Conservation (phyloP, 768 basidiomycete genomes). For the Hericium erinaceus region DNA sequence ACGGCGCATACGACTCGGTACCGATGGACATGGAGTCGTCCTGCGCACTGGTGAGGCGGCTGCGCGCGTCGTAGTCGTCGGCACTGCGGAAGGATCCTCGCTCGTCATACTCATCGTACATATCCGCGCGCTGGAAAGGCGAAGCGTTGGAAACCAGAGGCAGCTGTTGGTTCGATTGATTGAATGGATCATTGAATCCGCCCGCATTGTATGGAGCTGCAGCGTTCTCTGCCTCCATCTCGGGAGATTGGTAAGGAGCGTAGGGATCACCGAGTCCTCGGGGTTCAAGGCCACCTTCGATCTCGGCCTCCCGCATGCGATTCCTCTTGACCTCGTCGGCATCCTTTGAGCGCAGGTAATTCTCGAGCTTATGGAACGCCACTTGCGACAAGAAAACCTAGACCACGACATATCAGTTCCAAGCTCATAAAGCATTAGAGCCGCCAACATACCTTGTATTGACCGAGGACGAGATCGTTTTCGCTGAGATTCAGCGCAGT, state of each 20-base stretch:
- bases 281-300: conserved; percentile 56
- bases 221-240: conserved; percentile 30
- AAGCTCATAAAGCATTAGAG: not conserved
- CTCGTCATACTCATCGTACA: conserved; percentile 75
- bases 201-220: conserved; percentile 27
- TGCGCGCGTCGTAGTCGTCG: conserved; percentile 79
- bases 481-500: conserved; percentile 51
- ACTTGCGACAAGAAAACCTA: conserved; percentile 84
- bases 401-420: conserved; percentile 1
- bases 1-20: conserved; percentile 89
- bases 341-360: conserved; percentile 74
- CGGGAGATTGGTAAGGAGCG: conserved; percentile 61
- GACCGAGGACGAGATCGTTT: conserved; percentile 70
- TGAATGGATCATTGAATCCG: conserved; percentile 42
- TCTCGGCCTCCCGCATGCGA: conserved; percentile 65
- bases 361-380: conserved; percentile 85
- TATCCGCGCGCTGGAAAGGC: conserved; percentile 67
- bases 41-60: conserved; percentile 65
- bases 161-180: conserved; percentile 57
- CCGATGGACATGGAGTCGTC: conserved; percentile 78
- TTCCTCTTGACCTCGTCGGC: conserved; percentile 82
- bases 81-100: conserved; percentile 54
- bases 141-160: conserved; percentile 81
- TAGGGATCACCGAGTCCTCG: conserved; percentile 59
- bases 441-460: conserved; percentile 57